These are phyloP conservation scores for Mucor velutinosus DNA, from an alignment of 371 early-diverging fungal species.

Conservation along the genomic window DNA sequence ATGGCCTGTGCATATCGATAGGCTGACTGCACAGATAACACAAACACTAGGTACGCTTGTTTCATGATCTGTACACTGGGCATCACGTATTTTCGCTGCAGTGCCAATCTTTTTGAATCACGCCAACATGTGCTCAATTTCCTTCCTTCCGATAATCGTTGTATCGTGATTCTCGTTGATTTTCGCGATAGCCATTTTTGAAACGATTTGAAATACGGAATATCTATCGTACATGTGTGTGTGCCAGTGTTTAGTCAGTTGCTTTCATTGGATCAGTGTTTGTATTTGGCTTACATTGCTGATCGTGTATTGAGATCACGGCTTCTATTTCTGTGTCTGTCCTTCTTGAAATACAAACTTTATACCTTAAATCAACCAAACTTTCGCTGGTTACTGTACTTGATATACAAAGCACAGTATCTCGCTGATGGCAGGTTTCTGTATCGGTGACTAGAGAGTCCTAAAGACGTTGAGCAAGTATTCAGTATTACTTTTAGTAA, in stretches of 20 bases:
- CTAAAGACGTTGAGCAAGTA: neutral
- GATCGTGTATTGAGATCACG: neutral
- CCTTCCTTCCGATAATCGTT: neutral
- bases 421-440: neutral
- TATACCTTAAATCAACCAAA: neutral
- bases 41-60: neutral
- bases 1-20: neutral
- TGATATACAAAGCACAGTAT: neutral
- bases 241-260: neutral
- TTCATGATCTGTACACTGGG: neutral
- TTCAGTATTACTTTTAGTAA: neutral
- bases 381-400: neutral
- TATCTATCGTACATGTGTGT: neutral
- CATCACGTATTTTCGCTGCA: neutral
- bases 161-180: neutral
- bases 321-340: neutral
- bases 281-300: neutral
- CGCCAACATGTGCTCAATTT: neutral
- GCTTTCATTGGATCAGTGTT: neutral
- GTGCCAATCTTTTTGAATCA: neutral
- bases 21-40: neutral
- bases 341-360: neutral
- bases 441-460: neutral
- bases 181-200: neutral
- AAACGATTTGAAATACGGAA: neutral